phyloP scores from a whole-genome alignment of 2,329 filamentous ascomycete species.

The Penicillium vulpinum region DNA sequence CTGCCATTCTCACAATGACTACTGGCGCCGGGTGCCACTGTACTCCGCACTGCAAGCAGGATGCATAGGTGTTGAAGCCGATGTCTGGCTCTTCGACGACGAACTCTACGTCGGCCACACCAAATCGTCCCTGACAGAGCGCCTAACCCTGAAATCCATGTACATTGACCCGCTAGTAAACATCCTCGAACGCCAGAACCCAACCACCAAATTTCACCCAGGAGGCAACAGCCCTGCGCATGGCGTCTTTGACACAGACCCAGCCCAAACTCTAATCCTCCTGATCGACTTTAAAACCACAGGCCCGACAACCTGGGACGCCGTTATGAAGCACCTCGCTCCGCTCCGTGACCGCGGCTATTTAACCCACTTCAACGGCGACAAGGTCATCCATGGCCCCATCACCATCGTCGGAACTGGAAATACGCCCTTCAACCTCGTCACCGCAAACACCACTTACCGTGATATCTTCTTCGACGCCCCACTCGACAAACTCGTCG shows the following conservation, averaged over 20 bases:
- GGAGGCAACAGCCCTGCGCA: constrained; percentile 33
- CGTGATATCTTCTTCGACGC: constrained; percentile 60
- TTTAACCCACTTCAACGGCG: constrained; percentile 54
- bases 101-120: constrained; percentile 59
- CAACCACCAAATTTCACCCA: constrained; percentile 39
- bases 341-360: constrained; percentile 52
- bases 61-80: constrained; percentile 58
- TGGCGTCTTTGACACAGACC: constrained; percentile 54
- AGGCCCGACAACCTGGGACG: constrained; percentile 39
- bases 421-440: constrained; percentile 52
- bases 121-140: constrained; percentile 46
- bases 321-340: constrained; percentile 45
- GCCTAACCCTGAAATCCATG: constrained; percentile 52
- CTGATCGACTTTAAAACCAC: constrained; percentile 55
- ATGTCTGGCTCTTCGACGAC: constrained; percentile 56
- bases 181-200: constrained; percentile 54
- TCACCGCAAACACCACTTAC: constrained; percentile 50
- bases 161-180: constrained; percentile 55
- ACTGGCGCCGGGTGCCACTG: constrained; percentile 57
- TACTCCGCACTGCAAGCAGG: constrained; percentile 57
- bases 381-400: constrained; percentile 43
- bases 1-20: constrained; percentile 62
- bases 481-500: constrained; percentile 46
- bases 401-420: constrained; percentile 57
- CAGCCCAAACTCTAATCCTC: constrained; percentile 52